phyloP scores from a whole-genome alignment of 73 alveolate genomes.

The Durusdinium trenchii region DNA sequence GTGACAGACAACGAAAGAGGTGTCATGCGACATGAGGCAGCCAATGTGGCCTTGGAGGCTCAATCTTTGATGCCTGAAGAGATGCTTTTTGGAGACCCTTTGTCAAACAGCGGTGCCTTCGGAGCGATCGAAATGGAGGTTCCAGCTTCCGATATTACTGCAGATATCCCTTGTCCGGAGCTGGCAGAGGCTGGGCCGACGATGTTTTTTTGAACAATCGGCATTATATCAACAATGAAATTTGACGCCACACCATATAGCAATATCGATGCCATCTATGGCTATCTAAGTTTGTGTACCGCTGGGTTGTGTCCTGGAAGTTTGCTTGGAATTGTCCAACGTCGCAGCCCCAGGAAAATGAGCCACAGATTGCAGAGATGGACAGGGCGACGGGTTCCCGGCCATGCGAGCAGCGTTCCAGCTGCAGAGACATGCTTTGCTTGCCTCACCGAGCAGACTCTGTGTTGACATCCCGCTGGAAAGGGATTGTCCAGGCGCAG shows the following conservation, averaged over 20 bases:
- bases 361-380: background rate
- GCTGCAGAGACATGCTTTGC: background rate
- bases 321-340: background rate
- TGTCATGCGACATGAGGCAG: background rate
- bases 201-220: background rate
- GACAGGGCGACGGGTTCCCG: background rate
- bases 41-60: background rate
- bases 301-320: background rate
- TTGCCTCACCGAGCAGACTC: background rate
- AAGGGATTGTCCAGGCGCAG: background rate
- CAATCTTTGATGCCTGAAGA: background rate
- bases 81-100: background rate
- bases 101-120: background rate
- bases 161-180: background rate
- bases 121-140: background rate
- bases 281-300: background rate
- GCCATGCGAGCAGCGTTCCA: background rate
- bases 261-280: background rate
- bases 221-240: too few species aligned
- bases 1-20: background rate
- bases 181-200: background rate
- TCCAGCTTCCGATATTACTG: background rate
- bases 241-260: background rate
- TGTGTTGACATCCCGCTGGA: background rate
- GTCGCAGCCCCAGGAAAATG: background rate